Evolutionary conservation across 805 yeast genomes (phyloP).

Genomic region (Starmerella scarabaei): DNA sequence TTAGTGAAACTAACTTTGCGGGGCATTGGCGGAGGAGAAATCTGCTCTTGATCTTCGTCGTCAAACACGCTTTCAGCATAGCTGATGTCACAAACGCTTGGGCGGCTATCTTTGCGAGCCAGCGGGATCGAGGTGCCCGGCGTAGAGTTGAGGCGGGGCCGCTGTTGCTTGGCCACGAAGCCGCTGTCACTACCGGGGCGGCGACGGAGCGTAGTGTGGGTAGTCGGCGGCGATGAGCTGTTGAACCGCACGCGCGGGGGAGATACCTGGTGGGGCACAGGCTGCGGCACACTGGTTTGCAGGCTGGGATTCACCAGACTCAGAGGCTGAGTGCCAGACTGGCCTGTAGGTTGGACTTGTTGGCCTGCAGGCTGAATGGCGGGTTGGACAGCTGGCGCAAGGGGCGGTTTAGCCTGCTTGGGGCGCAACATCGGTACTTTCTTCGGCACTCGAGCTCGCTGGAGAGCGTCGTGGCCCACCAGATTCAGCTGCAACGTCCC

Average conservation of each 20-base stretch:
- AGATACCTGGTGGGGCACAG: background rate
- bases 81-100: background rate
- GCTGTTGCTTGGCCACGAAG: slow-evolving; percentile 3
- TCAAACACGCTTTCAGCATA: slow-evolving; percentile 18
- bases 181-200: background rate
- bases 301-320: too few species aligned
- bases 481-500: slow-evolving; percentile 39
- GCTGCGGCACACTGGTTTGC: background rate
- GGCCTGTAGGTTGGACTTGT: background rate
- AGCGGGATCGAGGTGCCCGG: background rate
- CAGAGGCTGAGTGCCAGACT: background rate
- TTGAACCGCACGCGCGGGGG: background rate
- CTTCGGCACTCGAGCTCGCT: background rate
- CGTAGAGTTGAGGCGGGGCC: slow-evolving; percentile 4
- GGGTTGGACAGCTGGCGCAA: background rate
- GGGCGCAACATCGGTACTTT: background rate
- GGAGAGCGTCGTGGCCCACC: background rate
- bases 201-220: too few species aligned
- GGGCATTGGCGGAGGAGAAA: slow-evolving; percentile 27
- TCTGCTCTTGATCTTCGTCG: slow-evolving; percentile 16
- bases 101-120: background rate
- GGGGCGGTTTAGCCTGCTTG: background rate
- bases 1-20: slow-evolving; percentile 21
- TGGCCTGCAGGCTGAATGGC: background rate
- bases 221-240: background rate